Evolutionary conservation across 768 basidiomycete species (phyloP).

Genomic region (Tremella mesenterica): DNA sequence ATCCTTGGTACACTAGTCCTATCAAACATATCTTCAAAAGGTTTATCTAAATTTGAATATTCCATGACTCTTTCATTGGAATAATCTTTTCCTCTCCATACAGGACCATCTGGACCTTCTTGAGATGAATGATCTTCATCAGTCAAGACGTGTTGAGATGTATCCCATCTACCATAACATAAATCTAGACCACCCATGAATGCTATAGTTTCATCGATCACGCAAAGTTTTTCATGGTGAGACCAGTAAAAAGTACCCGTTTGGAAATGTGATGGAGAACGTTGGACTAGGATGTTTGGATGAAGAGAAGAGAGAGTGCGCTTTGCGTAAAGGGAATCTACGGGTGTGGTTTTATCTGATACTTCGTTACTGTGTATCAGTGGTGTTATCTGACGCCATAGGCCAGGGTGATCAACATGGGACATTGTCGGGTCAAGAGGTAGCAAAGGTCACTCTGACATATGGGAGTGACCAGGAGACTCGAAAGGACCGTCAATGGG

Average conservation of each 20-base stretch:
- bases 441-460: no score
- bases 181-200: conserved; percentile 97
- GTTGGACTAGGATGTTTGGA: conserved; percentile 88
- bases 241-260: conserved; percentile 99
- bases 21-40: conserved; percentile 92
- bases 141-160: conserved; percentile 78
- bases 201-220: conserved; percentile 91
- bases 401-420: no score
- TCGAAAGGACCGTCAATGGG: no score
- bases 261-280: conserved; percentile 94
- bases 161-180: conserved; percentile 66
- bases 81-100: conserved; percentile 97
- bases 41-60: conserved; percentile 77
- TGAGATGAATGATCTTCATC: conserved; percentile 61
- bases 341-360: conserved; percentile 86
- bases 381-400: background rate
- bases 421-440: no score
- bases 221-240: conserved; percentile 96
- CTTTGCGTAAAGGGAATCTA: conserved; percentile 91
- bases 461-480: no score
- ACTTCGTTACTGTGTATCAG: conserved; percentile 69
- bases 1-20: conserved; percentile 79
- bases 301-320: conserved; percentile 69
- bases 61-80: conserved; percentile 80
- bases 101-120: conserved; percentile 53